Evolutionary conservation across 257 asterid genomes (phyloP).

Genomic region (Jaltomata sinuosa): DNA sequence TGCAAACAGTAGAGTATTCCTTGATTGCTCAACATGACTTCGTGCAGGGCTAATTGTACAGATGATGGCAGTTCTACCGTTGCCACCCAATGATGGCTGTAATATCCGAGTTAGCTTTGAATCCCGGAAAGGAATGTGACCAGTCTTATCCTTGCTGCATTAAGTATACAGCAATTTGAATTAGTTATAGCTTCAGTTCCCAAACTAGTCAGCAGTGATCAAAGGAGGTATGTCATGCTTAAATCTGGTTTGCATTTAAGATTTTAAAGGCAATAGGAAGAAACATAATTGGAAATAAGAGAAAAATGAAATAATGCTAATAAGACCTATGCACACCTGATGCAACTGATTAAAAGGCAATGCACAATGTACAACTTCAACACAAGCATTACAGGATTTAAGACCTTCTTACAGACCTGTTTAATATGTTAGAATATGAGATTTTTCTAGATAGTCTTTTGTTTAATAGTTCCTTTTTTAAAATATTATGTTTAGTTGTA

Average conservation of each 20-base stretch:
- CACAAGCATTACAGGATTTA: not conserved
- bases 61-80: constrained; percentile 19
- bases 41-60: constrained; percentile 22
- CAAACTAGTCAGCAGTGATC: not conserved
- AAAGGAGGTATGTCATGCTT: constrained; percentile 2
- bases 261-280: not conserved
- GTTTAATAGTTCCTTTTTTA: no score
- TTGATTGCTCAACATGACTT: constrained; percentile 20
- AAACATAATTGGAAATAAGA: not conserved
- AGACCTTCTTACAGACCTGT: not conserved
- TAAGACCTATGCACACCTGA: not conserved
- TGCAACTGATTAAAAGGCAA: not conserved
- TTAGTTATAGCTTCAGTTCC: not conserved
- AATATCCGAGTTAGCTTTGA: constrained; percentile 21
- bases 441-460: no score
- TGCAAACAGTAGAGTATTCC: constrained; percentile 22
- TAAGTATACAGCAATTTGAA: not conserved
- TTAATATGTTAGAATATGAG: no score
- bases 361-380: not conserved
- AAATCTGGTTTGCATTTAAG: not conserved
- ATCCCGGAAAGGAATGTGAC: constrained; percentile 17
- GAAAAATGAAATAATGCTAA: not conserved
- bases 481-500: no score
- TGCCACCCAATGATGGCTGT: constrained; percentile 18
- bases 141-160: constrained; percentile 18